Conservation (phyloP, 2,329 filamentous ascomycete genomes). For the Stagonosporopsis chrysanthemi region DNA sequence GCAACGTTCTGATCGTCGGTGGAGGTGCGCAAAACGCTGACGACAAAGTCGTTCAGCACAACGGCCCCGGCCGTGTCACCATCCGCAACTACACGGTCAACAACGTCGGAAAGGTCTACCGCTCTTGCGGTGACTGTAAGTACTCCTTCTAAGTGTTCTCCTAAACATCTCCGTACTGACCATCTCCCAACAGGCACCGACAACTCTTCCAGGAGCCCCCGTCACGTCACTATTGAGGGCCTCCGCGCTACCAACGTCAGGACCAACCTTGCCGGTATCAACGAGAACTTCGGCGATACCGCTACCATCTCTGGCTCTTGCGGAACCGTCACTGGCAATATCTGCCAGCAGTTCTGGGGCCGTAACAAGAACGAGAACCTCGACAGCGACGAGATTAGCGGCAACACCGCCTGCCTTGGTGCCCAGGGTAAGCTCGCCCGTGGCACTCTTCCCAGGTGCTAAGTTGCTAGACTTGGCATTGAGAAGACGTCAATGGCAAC, state of each 20-base stretch:
- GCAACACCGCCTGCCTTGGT: constrained; percentile 7
- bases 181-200: constrained; percentile 34
- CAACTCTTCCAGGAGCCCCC: constrained; percentile 50
- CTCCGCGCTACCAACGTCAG: constrained; percentile 47
- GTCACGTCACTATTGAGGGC: constrained; percentile 51
- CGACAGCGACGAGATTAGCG: neutral
- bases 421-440: constrained; percentile 9
- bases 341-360: constrained; percentile 23
- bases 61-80: constrained; percentile 32
- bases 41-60: constrained; percentile 45
- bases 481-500: neutral
- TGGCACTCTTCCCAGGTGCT: constrained; percentile 5
- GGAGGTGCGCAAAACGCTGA: constrained; percentile 36
- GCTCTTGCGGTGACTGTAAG: constrained; percentile 52
- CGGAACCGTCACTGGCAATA: constrained; percentile 11
- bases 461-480: neutral
- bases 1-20: constrained; percentile 43
- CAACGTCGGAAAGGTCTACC: constrained; percentile 57
- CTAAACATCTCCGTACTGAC: neutral
- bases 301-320: constrained; percentile 53
- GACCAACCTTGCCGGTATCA: constrained; percentile 52
- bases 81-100: constrained; percentile 39
- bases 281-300: constrained; percentile 57
- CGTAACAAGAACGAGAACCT: constrained; percentile 4
- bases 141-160: neutral